Percentiles rank a stretch among this genome's conserved stretches.
phyloP scores from a whole-genome alignment of 139 green algal species.

The Zygnema cylindricum region DNA sequence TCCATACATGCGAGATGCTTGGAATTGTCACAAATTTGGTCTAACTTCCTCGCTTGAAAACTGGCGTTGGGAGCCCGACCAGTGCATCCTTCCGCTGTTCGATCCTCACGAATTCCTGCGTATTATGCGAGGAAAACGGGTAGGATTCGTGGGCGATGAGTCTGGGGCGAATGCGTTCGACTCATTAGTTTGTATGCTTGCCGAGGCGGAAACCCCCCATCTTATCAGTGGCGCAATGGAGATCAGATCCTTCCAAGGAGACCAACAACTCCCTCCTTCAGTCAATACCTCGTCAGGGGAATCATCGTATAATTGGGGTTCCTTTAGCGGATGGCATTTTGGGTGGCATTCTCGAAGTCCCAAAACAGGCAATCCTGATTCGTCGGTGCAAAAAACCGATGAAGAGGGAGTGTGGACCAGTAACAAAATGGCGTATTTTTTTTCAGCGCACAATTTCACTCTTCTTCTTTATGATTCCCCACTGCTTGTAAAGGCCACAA shows the following conservation, averaged over 20 bases:
- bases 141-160: constrained; percentile 40
- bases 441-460: constrained; percentile 19
- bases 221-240: not conserved
- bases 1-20: constrained; percentile 35
- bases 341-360: not conserved
- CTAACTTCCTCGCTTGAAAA: not conserved
- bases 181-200: constrained; percentile 45
- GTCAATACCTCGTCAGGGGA: no score
- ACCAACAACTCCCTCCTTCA: no score
- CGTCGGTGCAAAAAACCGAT: no score
- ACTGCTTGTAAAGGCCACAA: not conserved
- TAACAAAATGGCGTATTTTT: constrained; percentile 5
- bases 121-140: constrained; percentile 2
- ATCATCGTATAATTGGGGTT: not conserved
- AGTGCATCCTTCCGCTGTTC: constrained; percentile 14
- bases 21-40: constrained; percentile 40
- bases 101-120: constrained; percentile 1
- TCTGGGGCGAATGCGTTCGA: constrained; percentile 38
- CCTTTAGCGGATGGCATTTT: not conserved
- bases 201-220: constrained; percentile 21
- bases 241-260: not conserved
- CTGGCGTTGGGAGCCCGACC: constrained; percentile 41
- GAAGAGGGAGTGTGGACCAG: no score
- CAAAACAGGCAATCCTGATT: not conserved
- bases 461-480: constrained; percentile 11